Percentiles rank a stretch among this genome's conserved stretches.
Evolutionary conservation across 2,329 filamentous ascomycete species (phyloP).

Genomic region (Chaetomium globosum): DNA sequence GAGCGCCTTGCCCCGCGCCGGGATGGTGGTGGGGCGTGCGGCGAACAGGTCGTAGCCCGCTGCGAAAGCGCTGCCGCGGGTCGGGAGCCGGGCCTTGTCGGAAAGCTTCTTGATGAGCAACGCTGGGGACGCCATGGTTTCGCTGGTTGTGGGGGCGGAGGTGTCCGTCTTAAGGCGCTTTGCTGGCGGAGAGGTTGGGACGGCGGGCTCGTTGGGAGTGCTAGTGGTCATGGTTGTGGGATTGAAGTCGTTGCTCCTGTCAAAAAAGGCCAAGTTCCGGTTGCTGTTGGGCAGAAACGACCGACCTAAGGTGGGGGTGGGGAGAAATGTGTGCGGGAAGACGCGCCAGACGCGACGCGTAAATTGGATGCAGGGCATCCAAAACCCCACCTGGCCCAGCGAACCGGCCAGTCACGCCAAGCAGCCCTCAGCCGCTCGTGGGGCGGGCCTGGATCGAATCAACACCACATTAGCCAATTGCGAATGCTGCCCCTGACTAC

Average conservation of each 20-base stretch:
- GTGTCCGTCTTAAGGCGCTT: conserved; percentile 73
- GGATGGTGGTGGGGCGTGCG: conserved; percentile 72
- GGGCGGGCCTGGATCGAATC: not conserved
- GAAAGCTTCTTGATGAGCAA: conserved; percentile 89
- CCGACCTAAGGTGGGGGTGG: not conserved
- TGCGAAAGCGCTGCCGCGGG: conserved; percentile 82
- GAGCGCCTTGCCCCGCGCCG: conserved; percentile 78
- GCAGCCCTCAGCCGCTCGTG: not conserved
- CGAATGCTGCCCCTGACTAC: not conserved
- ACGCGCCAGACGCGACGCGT: conserved; percentile 28
- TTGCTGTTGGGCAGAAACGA: conserved; percentile 6
- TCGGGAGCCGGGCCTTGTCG: conserved; percentile 76
- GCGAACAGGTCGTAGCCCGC: conserved; percentile 95
- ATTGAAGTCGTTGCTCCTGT: not conserved
- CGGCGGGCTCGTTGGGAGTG: conserved; percentile 42
- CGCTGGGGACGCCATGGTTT: conserved; percentile 53
- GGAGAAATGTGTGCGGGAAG: not conserved
- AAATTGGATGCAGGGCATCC: conserved; percentile 21
- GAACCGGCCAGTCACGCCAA: not conserved
- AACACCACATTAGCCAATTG: conserved; percentile 14
- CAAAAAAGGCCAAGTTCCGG: not conserved
- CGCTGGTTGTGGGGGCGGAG: conserved; percentile 30
- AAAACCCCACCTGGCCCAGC: not conserved
- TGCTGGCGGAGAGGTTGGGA: conserved; percentile 70
- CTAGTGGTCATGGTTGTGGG: conserved; percentile 40